Conservation (phyloP, 495 filamentous ascomycete genomes). For the Hyaloscypha bicolor region DNA sequence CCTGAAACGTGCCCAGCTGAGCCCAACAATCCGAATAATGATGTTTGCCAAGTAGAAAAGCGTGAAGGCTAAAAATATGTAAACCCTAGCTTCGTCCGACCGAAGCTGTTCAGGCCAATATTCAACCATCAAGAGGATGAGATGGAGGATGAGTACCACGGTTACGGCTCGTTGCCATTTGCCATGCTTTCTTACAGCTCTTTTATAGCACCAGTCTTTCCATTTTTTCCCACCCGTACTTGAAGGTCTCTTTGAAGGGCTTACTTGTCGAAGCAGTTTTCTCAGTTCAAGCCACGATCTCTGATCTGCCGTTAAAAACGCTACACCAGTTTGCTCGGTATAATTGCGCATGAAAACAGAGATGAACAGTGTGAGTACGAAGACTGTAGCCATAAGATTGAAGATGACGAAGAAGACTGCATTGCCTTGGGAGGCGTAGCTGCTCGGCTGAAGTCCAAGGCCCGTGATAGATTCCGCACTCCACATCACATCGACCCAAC, state of each 20-base stretch:
- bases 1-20: slow-evolving; percentile 91
- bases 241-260: slow-evolving; percentile 84
- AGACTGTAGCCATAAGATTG: slow-evolving; percentile 95
- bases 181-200: slow-evolving; percentile 92
- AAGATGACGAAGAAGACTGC: slow-evolving; percentile 94
- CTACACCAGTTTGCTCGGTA: slow-evolving; percentile 97
- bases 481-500: slow-evolving; percentile 92
- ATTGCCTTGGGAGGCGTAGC: slow-evolving; percentile 74
- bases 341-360: slow-evolving; percentile 99
- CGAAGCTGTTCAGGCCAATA: slow-evolving; percentile 69
- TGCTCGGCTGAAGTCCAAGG: slow-evolving; percentile 65
- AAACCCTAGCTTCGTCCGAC: slow-evolving; percentile 72
- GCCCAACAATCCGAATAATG: slow-evolving; percentile 78
- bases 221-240: slow-evolving; percentile 74
- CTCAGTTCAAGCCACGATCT: slow-evolving; percentile 95
- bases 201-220: slow-evolving; percentile 92
- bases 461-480: slow-evolving; percentile 82
- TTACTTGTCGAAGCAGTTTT: slow-evolving; percentile 90
- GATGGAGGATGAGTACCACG: slow-evolving; percentile 74
- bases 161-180: slow-evolving; percentile 88
- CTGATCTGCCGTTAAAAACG: slow-evolving; percentile 94
- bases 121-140: slow-evolving; percentile 82
- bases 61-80: slow-evolving; percentile 81
- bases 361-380: slow-evolving; percentile 96
- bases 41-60: slow-evolving; percentile 86